These are phyloP conservation scores for Pythium myriotylum DNA, from an alignment of 352 stramenopile species.

Conservation along the genomic window DNA sequence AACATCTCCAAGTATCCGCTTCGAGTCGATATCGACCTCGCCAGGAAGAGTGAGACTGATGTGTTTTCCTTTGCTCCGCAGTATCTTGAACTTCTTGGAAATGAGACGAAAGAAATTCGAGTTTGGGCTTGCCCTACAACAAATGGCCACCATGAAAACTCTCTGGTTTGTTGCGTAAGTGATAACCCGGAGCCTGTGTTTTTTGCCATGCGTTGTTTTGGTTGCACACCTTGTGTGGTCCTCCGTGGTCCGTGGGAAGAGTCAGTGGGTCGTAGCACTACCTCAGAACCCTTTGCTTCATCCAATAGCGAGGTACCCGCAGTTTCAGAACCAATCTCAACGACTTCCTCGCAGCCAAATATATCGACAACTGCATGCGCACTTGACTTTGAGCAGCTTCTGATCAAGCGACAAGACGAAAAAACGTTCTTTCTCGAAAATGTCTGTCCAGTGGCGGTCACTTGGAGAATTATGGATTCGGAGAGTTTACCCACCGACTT, in stretches of 20 bases:
- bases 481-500: slow-evolving; percentile 61
- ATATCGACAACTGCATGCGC: no score
- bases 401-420: slow-evolving; percentile 89
- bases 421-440: slow-evolving; percentile 91
- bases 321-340: no score
- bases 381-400: slow-evolving; percentile 92
- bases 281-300: slow-evolving; percentile 35
- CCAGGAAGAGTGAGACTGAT: slow-evolving; percentile 23
- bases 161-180: slow-evolving; percentile 87
- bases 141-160: slow-evolving; percentile 67
- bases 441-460: slow-evolving; percentile 67
- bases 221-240: slow-evolving; percentile 75
- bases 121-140: slow-evolving; percentile 89
- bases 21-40: slow-evolving; percentile 61
- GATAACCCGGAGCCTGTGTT: slow-evolving; percentile 91
- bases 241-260: slow-evolving; percentile 89
- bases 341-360: no score
- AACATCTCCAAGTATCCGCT: slow-evolving; percentile 86
- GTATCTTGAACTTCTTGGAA: slow-evolving; percentile 75
- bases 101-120: slow-evolving; percentile 90
- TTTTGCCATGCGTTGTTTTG: slow-evolving; percentile 88
- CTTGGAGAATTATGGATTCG: slow-evolving; percentile 52
- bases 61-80: slow-evolving; percentile 81
- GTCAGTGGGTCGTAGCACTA: slow-evolving; percentile 41
- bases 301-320: neutral